Conservation (phyloP, 352 stramenopile species). For the Phytophthora nicotianae region DNA sequence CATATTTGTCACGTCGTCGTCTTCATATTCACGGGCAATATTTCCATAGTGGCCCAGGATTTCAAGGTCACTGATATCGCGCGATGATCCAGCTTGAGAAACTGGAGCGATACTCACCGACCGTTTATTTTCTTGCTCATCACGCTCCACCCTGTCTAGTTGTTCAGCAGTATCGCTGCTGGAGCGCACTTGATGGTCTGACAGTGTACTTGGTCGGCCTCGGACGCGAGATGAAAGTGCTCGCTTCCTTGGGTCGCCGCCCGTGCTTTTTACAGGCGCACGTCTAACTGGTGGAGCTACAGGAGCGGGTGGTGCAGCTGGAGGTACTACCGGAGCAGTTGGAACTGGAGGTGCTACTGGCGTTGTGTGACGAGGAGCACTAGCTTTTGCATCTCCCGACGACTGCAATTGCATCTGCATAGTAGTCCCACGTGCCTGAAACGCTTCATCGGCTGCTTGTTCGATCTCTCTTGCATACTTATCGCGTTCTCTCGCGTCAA, state of each 20-base stretch:
- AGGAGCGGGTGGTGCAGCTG: neutral
- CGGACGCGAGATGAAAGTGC: constrained; percentile 29
- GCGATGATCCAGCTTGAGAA: constrained; percentile 35
- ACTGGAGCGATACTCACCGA: constrained; percentile 25
- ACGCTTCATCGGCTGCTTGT: constrained; percentile 25
- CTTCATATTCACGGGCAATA: constrained; percentile 34
- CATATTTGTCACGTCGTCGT: constrained; percentile 45
- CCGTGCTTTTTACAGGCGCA: neutral
- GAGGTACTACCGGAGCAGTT: neutral
- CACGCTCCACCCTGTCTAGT: constrained; percentile 20
- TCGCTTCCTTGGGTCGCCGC: constrained; percentile 31
- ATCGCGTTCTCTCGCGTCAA: constrained; percentile 38
- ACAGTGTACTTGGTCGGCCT: constrained; percentile 18
- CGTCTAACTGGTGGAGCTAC: neutral
- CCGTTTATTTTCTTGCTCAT: constrained; percentile 19
- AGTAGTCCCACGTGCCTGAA: constrained; percentile 4
- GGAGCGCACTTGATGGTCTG: constrained; percentile 25
- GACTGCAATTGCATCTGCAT: constrained; percentile 1
- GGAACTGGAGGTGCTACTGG: constrained; percentile 1
- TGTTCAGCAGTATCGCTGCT: constrained; percentile 9
- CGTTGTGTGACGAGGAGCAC: constrained; percentile 1
- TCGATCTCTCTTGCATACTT: constrained; percentile 37
- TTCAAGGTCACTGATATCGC: constrained; percentile 46
- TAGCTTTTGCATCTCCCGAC: constrained; percentile 11
- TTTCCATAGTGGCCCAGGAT: constrained; percentile 41